Conservation (phyloP, 805 yeast genomes). For the Torulaspora delbrueckii region DNA sequence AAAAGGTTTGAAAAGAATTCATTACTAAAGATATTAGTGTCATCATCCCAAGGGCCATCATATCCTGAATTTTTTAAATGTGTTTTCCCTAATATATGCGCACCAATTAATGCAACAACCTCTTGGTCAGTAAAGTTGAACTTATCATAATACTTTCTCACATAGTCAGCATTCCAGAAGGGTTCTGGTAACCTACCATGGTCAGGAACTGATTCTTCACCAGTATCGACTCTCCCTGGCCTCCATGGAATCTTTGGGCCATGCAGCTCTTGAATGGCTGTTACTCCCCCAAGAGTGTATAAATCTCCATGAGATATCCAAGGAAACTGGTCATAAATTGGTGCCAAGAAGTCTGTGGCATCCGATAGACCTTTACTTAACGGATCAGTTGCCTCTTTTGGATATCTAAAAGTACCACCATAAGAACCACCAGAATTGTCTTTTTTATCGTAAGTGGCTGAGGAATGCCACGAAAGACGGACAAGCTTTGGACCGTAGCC, state of each 20-base stretch:
- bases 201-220: constrained; percentile 50
- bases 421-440: constrained; percentile 59
- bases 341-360: constrained; percentile 52
- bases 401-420: constrained; percentile 62
- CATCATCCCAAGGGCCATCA: constrained; percentile 88
- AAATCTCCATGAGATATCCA: constrained; percentile 78
- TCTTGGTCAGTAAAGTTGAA: constrained; percentile 68
- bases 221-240: constrained; percentile 68
- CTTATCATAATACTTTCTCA: constrained; percentile 56
- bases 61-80: constrained; percentile 66
- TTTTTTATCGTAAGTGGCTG: constrained; percentile 66
- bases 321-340: constrained; percentile 49
- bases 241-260: constrained; percentile 79
- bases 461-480: constrained; percentile 80
- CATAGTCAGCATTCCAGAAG: constrained; percentile 56
- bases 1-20: constrained; percentile 60
- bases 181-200: constrained; percentile 76
- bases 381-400: constrained; percentile 47
- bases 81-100: constrained; percentile 73
- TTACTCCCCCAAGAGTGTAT: constrained; percentile 74
- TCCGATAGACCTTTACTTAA: constrained; percentile 61
- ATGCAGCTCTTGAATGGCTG: constrained; percentile 69
- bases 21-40: constrained; percentile 69
- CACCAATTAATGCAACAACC: constrained; percentile 68
- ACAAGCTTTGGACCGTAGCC: constrained; percentile 73